Evolutionary conservation across 441 rosid genomes (phyloP).

Genomic region (Aquilaria agallochum): DNA sequence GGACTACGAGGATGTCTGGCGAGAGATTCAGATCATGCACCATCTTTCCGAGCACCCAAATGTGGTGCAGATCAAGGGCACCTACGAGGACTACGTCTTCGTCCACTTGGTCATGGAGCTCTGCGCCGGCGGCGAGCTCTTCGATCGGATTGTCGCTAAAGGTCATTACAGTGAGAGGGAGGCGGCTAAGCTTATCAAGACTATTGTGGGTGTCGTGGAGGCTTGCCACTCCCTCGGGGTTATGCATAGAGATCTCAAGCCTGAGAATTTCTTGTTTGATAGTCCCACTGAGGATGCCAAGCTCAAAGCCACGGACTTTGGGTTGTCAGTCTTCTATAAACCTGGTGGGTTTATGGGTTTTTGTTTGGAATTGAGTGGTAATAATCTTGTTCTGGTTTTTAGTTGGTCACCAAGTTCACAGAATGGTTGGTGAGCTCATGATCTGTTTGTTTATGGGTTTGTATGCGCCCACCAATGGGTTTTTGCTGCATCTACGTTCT

Average conservation of each 20-base stretch:
- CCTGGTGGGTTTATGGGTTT: slow-evolving; percentile 51
- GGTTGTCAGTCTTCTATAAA: slow-evolving; percentile 75
- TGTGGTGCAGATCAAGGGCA: slow-evolving; percentile 64
- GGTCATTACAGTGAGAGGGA: slow-evolving; percentile 87
- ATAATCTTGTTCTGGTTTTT: slow-evolving; percentile 1
- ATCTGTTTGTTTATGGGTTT: no score
- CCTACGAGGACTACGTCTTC: slow-evolving; percentile 65
- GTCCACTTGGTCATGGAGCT: slow-evolving; percentile 92
- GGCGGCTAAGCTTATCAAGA: slow-evolving; percentile 71
- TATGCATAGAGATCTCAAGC: slow-evolving; percentile 87
- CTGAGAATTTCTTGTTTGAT: slow-evolving; percentile 86
- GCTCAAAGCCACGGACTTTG: slow-evolving; percentile 83
- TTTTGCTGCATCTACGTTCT: no score
- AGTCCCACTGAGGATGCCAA: slow-evolving; percentile 55
- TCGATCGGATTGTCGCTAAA: slow-evolving; percentile 69
- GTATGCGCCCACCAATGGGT: no score
- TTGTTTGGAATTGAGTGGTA: neutral
- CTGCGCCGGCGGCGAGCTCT: slow-evolving; percentile 83
- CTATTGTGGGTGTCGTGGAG: slow-evolving; percentile 73
- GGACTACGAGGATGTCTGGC: slow-evolving; percentile 48
- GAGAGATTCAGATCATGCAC: slow-evolving; percentile 85
- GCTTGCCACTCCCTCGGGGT: slow-evolving; percentile 88
- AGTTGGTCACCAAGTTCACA: neutral
- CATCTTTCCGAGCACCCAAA: slow-evolving; percentile 68
- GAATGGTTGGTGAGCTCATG: no score